These are phyloP conservation scores for Bipolaris cookei DNA, from an alignment of 2,329 filamentous ascomycete species.

Conservation along the genomic window DNA sequence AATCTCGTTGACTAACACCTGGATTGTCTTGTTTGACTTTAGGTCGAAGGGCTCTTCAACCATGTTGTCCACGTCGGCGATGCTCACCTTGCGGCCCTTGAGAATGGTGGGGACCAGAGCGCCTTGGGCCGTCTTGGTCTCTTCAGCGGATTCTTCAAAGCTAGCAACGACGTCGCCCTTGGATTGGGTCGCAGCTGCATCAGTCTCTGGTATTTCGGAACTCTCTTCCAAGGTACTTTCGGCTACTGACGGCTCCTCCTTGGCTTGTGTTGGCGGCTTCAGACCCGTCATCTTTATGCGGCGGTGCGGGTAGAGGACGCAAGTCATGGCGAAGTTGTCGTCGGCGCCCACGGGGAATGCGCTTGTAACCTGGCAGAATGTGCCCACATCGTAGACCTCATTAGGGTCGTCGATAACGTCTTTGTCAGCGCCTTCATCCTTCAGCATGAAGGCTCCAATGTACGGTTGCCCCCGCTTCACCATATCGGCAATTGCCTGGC, in stretches of 20 bases:
- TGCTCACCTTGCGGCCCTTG: conserved; percentile 86
- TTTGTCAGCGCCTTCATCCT: conserved; percentile 91
- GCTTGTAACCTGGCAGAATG: conserved; percentile 97
- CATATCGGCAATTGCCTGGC: conserved; percentile 91
- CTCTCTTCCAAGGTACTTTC: conserved; percentile 52
- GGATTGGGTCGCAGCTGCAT: conserved; percentile 56
- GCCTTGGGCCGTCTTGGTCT: conserved; percentile 54
- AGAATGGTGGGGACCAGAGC: conserved; percentile 93
- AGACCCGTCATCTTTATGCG: conserved; percentile 88
- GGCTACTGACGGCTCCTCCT: conserved; percentile 38
- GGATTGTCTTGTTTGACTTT: conserved; percentile 85
- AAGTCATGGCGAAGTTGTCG: conserved; percentile 83
- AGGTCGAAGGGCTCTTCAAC: conserved; percentile 87
- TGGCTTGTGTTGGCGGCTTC: conserved; percentile 66
- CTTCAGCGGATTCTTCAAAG: conserved; percentile 82
- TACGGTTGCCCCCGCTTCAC: conserved; percentile 97
- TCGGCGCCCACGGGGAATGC: conserved; percentile 84
- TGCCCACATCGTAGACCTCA: conserved; percentile 94
- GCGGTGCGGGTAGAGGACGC: conserved; percentile 93
- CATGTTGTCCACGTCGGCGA: conserved; percentile 95
- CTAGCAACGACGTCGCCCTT: conserved; percentile 90
- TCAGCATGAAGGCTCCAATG: conserved; percentile 94
- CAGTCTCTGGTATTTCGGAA: conserved; percentile 53
- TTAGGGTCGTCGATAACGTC: conserved; percentile 89
- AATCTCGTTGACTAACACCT: conserved; percentile 94